These are phyloP conservation scores for Calonectria pauciramosa DNA, from an alignment of 2,329 filamentous ascomycete species.

Conservation along the genomic window DNA sequence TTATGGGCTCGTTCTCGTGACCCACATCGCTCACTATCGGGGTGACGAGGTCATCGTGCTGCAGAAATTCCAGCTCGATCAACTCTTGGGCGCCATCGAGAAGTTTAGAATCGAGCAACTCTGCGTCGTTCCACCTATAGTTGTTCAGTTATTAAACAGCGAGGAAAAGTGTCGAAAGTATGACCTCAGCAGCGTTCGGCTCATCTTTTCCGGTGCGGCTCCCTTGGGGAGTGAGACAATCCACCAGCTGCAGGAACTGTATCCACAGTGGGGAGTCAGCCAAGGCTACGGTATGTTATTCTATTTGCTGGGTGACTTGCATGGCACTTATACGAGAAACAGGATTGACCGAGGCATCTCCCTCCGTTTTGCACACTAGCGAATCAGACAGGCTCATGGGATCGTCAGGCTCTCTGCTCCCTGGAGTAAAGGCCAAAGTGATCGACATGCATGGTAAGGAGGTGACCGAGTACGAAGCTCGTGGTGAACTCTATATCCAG, in stretches of 20 bases:
- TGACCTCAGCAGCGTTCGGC: conserved; percentile 30
- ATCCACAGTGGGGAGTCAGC: not conserved
- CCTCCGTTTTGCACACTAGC: not conserved
- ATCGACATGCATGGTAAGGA: not conserved
- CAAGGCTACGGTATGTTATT: conserved; percentile 7
- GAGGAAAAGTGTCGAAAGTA: conserved; percentile 29
- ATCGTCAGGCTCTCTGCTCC: not conserved
- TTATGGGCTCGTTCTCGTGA: conserved; percentile 80
- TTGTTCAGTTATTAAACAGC: conserved; percentile 28
- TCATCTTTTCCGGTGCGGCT: conserved; percentile 23
- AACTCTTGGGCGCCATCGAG: conserved; percentile 70
- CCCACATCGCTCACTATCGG: conserved; percentile 74
- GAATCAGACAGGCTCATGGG: not conserved
- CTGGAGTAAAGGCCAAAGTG: not conserved
- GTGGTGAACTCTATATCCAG: not conserved
- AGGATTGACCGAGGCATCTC: not conserved
- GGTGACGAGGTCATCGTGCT: conserved; percentile 81
- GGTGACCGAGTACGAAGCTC: not conserved
- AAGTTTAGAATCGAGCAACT: conserved; percentile 37
- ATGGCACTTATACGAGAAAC: not conserved
- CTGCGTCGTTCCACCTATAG: conserved; percentile 34
- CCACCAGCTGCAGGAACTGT: not conserved
- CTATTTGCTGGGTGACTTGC: not conserved
- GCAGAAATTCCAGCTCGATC: conserved; percentile 78
- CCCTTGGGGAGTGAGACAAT: not conserved